Conservation (phyloP, 306 rosid species). For the Canavalia ensiformis region DNA sequence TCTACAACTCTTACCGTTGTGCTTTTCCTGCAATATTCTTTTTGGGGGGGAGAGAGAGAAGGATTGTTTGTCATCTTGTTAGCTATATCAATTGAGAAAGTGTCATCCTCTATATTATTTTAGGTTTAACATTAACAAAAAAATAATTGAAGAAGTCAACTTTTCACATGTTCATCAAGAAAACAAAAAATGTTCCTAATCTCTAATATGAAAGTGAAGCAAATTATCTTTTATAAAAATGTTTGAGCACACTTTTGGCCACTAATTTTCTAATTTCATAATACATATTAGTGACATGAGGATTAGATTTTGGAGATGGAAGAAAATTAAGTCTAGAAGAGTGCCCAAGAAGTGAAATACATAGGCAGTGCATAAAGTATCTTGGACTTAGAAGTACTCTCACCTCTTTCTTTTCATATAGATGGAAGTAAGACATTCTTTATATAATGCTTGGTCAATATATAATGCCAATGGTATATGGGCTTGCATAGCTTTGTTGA, state of each 20-base stretch:
- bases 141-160: too few relatives aligned
- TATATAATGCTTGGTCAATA: constrained; percentile 39
- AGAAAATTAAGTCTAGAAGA: constrained; percentile 69
- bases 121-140: too few relatives aligned
- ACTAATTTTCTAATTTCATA: constrained; percentile 1
- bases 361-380: constrained; percentile 77
- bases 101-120: too few relatives aligned
- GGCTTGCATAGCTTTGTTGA: constrained; percentile 31
- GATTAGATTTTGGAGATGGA: constrained; percentile 96
- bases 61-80: too few relatives aligned
- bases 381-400: constrained; percentile 77
- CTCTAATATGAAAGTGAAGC: too few relatives aligned
- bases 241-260: not conserved
- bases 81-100: too few relatives aligned
- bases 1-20: too few relatives aligned
- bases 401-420: not conserved
- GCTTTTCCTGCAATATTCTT: too few relatives aligned
- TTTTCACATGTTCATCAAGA: too few relatives aligned
- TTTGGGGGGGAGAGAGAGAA: too few relatives aligned
- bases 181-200: too few relatives aligned
- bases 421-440: not conserved
- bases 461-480: constrained; percentile 34
- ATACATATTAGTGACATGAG: constrained; percentile 47
- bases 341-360: constrained; percentile 69
- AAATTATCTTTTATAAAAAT: not conserved